phyloP scores from a whole-genome alignment of 1,139 yeast species.

The Diutina rugosa region DNA sequence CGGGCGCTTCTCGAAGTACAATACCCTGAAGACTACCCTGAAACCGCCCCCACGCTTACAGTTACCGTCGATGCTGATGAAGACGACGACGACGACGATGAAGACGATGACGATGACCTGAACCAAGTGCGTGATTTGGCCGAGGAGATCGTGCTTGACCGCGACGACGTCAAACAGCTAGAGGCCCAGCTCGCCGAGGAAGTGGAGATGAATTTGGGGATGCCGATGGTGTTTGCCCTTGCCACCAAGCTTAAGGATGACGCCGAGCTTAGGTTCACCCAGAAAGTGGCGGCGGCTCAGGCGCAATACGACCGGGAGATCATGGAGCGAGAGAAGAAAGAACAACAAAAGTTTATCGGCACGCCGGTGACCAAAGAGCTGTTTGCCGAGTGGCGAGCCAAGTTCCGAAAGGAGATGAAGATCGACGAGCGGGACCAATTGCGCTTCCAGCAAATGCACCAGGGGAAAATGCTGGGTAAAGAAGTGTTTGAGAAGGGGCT shows the following conservation, averaged over 20 bases:
- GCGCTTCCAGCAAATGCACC: slow-evolving; percentile 46
- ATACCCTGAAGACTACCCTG: slow-evolving; percentile 65
- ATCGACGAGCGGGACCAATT: slow-evolving; percentile 35
- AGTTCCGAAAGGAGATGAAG: slow-evolving; percentile 49
- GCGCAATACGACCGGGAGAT: slow-evolving; percentile 44
- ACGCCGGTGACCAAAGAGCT: slow-evolving; percentile 69
- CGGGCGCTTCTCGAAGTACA: slow-evolving; percentile 40
- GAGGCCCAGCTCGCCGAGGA: slow-evolving; percentile 34
- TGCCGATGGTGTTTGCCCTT: slow-evolving; percentile 77
- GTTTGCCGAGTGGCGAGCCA: slow-evolving; percentile 55
- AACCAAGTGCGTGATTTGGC: slow-evolving; percentile 36
- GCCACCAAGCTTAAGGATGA: slow-evolving; percentile 67
- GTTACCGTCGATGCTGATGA: slow-evolving; percentile 24
- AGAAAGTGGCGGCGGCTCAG: slow-evolving; percentile 44
- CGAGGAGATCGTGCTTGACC: slow-evolving; percentile 40
- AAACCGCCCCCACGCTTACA: slow-evolving; percentile 44
- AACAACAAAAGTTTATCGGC: slow-evolving; percentile 69
- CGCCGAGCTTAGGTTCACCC: slow-evolving; percentile 53
- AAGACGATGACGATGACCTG: neutral
- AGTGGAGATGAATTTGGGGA: slow-evolving; percentile 71
- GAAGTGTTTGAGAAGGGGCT: slow-evolving; percentile 86
- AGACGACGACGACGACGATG: slow-evolving; percentile 16
- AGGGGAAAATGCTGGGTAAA: slow-evolving; percentile 71
- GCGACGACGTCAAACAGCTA: slow-evolving; percentile 30
- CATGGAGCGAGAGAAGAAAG: slow-evolving; percentile 46